Evolutionary conservation across 805 yeast genomes (phyloP), one percentile per base, ranked within the genome.

Genomic region (Kluyveromyces starmeri): DNA sequence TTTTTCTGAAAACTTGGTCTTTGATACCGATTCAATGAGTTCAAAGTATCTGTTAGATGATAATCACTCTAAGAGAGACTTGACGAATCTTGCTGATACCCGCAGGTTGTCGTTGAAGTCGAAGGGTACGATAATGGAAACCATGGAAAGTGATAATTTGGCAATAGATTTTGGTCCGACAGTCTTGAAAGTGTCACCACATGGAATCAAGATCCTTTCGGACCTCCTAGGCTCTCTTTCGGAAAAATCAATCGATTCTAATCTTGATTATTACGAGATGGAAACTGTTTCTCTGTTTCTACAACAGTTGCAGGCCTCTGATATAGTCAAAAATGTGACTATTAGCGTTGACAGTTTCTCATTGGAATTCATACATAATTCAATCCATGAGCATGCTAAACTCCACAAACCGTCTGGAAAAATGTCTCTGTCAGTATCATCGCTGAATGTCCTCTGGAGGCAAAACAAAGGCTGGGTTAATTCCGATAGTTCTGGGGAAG

Each of bases 181-280:
- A 2, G 11, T 6, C 5, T 8, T 35, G 18, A 15, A 20, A 7
- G 11, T 35, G n/a, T 23, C 23, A 13, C 36, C 42, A n/a, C 13
- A 10, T 9, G 27, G 30, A 16, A 9, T 10, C 6, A 9, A 13
- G 6, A 8, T 26, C 3, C 8, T 38, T 6, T 31, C 13, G 1
- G 58, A 55, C 1, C 45, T 75, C 21, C 30, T 59, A 2, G 55
- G 55, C 4, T 53, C 57, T 1, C 44, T 60, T 10, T 59, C 62
- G 16, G 55, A 53, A 12, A 59, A 61, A 11, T 60, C 69, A 2
- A 50, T 75, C 21, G 67, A 66, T 7, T 62, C 66, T 9, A 62
- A 75, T 4, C 59, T 86, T 45, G 96, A 88, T 52, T 52, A 53
- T 12, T 56, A 85, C 11, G 94, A 88, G 39, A 53, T 72, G 12